phyloP scores from a whole-genome alignment of 352 stramenopile genomes.

The Thalassiosira exigua region DNA sequence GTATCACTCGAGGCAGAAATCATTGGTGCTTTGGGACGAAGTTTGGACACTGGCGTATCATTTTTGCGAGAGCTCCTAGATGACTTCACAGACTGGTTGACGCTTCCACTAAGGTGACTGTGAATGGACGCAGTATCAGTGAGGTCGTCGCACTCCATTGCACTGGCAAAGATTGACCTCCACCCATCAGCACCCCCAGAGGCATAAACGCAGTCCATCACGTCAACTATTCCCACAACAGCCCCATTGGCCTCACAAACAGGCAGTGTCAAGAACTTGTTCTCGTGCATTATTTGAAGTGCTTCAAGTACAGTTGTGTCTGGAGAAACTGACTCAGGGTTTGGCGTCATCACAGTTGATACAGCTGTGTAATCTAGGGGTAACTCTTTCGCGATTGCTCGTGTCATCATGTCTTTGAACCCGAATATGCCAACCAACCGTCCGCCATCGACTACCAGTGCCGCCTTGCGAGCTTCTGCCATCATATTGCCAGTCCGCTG shows the following conservation, averaged over 20 bases:
- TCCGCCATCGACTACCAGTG: conserved; percentile 92
- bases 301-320: conserved; percentile 95
- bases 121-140: conserved; percentile 50
- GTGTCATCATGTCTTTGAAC: conserved; percentile 95
- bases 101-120: conserved; percentile 27
- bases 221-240: conserved; percentile 94
- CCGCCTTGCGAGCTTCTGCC: conserved; percentile 92
- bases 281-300: conserved; percentile 98
- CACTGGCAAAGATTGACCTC: conserved; percentile 78
- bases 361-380: conserved; percentile 93
- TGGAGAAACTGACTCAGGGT: conserved; percentile 93
- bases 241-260: conserved; percentile 91
- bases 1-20: too few relatives aligned
- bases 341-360: conserved; percentile 96
- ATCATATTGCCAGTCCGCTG: conserved; percentile 94
- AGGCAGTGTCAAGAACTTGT: conserved; percentile 97
- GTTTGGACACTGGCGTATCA: conserved; percentile 70
- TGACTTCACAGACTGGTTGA: conserved; percentile 23
- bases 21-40: conserved; percentile 87
- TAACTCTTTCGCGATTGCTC: conserved; percentile 93
- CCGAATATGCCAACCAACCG: conserved; percentile 95
- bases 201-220: conserved; percentile 93
- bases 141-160: conserved; percentile 77
- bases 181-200: conserved; percentile 79
- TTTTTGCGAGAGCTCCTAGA: conserved; percentile 29